phyloP scores from a whole-genome alignment of 2,329 filamentous ascomycete genomes.

The Spiromastix sp. region DNA sequence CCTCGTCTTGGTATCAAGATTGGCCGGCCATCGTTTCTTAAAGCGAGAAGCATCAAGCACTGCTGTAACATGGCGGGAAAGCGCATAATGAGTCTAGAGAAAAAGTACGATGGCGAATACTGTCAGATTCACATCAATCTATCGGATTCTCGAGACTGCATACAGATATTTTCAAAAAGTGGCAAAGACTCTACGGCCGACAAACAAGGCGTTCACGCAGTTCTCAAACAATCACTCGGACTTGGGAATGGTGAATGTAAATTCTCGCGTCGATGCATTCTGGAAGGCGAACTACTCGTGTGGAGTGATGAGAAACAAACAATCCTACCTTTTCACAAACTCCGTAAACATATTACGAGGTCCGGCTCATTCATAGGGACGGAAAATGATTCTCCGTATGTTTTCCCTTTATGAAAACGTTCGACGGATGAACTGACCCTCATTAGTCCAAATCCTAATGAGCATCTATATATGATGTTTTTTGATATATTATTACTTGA shows the following conservation, averaged over 20 bases:
- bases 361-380: slow-evolving; percentile 61
- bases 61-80: slow-evolving; percentile 55
- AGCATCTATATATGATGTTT: slow-evolving; percentile 52
- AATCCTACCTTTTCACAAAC: slow-evolving; percentile 68
- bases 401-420: slow-evolving; percentile 5
- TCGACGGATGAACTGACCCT: slow-evolving; percentile 10
- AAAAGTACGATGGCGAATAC: slow-evolving; percentile 82
- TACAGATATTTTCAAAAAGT: slow-evolving; percentile 86
- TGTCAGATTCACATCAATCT: slow-evolving; percentile 78
- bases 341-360: slow-evolving; percentile 67
- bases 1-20: slow-evolving; percentile 54
- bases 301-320: slow-evolving; percentile 57
- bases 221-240: slow-evolving; percentile 54
- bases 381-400: slow-evolving; percentile 57
- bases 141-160: slow-evolving; percentile 40
- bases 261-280: slow-evolving; percentile 57
- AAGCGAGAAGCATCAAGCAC: slow-evolving; percentile 62
- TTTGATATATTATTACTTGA: slow-evolving; percentile 52
- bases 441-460: slow-evolving; percentile 37
- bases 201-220: slow-evolving; percentile 49
- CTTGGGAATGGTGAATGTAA: slow-evolving; percentile 50
- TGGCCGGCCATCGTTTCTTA: slow-evolving; percentile 53
- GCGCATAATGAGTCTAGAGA: slow-evolving; percentile 60
- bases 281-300: slow-evolving; percentile 75
- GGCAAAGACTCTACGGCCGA: slow-evolving; percentile 80